phyloP scores from a whole-genome alignment of 352 stramenopile species.

The Phytopythium litorale region DNA sequence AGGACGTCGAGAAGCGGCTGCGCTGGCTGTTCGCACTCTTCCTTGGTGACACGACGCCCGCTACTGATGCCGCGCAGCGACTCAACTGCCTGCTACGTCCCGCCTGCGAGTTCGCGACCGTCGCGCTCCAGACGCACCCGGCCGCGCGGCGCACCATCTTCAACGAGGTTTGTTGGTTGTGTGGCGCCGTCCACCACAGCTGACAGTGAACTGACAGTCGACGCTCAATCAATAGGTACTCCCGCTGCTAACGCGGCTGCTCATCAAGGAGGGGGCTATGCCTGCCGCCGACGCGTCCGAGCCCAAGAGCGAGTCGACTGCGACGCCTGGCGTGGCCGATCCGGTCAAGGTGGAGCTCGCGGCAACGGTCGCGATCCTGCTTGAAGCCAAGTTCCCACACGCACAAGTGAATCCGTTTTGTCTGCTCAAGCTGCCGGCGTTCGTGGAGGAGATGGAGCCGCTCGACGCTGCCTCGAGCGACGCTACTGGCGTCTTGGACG shows the following conservation, averaged over 20 bases:
- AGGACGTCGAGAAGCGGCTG: conserved; percentile 41
- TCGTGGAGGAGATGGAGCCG: conserved; percentile 47
- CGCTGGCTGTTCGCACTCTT: conserved; percentile 56
- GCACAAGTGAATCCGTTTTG: conserved; percentile 36
- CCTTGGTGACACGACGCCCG: conserved; percentile 11
- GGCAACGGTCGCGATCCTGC: conserved; percentile 45
- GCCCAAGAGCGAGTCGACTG: neutral
- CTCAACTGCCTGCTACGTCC: conserved; percentile 58
- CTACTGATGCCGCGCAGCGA: conserved; percentile 12
- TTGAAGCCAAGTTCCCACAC: conserved; percentile 47
- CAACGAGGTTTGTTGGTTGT: conserved; percentile 15
- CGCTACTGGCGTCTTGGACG: neutral
- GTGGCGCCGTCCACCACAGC: neutral
- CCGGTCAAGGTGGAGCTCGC: conserved; percentile 47
- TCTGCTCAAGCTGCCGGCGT: conserved; percentile 49
- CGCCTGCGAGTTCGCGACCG: conserved; percentile 54
- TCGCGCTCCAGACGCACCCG: conserved; percentile 63
- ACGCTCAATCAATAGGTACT: conserved; percentile 23
- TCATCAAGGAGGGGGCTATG: conserved; percentile 18
- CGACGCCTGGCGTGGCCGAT: conserved; percentile 22
- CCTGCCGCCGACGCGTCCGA: conserved; percentile 11
- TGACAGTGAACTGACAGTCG: neutral
- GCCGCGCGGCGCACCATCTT: conserved; percentile 34
- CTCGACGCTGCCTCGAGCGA: conserved; percentile 14
- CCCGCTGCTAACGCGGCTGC: conserved; percentile 35